A percentile compares a stretch with the other conserved stretches of the same genome.
phyloP scores from a whole-genome alignment of 2,329 filamentous ascomycete genomes.

The Fusarium albidum region DNA sequence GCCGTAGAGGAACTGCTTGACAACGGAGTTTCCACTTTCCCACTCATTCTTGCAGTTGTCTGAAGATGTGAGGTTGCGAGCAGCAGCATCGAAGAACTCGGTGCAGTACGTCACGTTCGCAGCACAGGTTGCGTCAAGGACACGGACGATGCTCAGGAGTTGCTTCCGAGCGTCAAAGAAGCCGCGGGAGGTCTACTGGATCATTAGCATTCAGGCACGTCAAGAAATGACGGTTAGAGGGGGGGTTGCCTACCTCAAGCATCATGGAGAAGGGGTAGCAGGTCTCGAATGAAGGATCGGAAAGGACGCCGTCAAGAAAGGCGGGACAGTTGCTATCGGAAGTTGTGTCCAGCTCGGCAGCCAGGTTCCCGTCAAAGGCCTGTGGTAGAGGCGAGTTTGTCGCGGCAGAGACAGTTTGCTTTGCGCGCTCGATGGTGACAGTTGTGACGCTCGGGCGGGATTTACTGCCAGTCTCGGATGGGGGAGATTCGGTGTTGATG shows the following conservation, averaged over 20 bases:
- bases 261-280: conserved; percentile 89
- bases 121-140: conserved; percentile 80
- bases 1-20: conserved; percentile 78
- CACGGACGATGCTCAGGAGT: conserved; percentile 74
- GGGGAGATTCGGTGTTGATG: conserved; percentile 17
- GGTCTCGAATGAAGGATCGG: conserved; percentile 69
- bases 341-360: conserved; percentile 66
- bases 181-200: conserved; percentile 73
- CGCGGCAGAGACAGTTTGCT: conserved; percentile 27
- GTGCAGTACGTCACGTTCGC: conserved; percentile 73
- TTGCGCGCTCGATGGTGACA: conserved; percentile 35
- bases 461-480: conserved; percentile 27
- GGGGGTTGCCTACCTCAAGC: conserved; percentile 68
- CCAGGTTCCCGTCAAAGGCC: conserved; percentile 71
- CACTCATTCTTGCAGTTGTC: conserved; percentile 78
- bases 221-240: not conserved
- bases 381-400: conserved; percentile 60
- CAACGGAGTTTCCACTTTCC: conserved; percentile 69
- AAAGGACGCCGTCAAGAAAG: conserved; percentile 75
- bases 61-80: conserved; percentile 67
- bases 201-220: conserved; percentile 10
- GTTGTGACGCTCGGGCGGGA: conserved; percentile 29
- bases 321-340: conserved; percentile 63
- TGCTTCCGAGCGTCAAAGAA: conserved; percentile 85
- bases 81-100: conserved; percentile 69